Evolutionary conservation across 148 eudicot genomes (phyloP).

Genomic region (Persicaria tinctoria): DNA sequence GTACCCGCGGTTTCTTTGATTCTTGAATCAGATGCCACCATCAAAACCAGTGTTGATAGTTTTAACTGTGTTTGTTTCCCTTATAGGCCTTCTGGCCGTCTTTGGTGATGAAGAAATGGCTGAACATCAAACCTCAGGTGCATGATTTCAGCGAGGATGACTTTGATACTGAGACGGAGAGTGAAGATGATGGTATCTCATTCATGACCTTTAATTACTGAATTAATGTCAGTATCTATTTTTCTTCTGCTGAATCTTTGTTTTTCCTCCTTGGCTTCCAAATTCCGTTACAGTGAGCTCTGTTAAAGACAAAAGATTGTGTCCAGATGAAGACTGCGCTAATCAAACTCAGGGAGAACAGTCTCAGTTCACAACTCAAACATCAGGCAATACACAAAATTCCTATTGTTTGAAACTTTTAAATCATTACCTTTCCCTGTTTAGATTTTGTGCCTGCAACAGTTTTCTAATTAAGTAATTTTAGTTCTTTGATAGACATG

Average conservation of each 20-base stretch:
- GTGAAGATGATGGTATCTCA: too few species aligned
- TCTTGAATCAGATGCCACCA: not conserved
- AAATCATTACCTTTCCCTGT: not conserved
- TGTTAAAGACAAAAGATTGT: slow-evolving; percentile 11
- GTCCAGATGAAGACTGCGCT: slow-evolving; percentile 5
- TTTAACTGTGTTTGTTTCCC: not conserved
- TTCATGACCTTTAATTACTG: too few species aligned
- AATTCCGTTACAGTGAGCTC: not conserved
- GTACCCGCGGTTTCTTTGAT: slow-evolving; percentile 16
- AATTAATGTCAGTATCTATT: too few species aligned
- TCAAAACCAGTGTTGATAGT: not conserved
- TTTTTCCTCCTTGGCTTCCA: not conserved
- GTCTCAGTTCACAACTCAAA: not conserved
- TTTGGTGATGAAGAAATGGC: too few species aligned
- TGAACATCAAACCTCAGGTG: too few species aligned
- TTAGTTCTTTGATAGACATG: too few species aligned
- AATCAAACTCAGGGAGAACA: not conserved
- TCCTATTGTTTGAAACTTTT: not conserved
- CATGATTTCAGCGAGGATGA: too few species aligned
- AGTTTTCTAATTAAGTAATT: too few species aligned
- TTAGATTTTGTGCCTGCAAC: too few species aligned
- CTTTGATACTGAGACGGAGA: too few species aligned
- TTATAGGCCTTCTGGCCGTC: slow-evolving; percentile 81
- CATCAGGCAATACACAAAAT: slow-evolving; percentile 2
- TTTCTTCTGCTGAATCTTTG: not conserved